phyloP scores from a whole-genome alignment of 176 grass and related monocot species.

The Pharus latifolius region DNA sequence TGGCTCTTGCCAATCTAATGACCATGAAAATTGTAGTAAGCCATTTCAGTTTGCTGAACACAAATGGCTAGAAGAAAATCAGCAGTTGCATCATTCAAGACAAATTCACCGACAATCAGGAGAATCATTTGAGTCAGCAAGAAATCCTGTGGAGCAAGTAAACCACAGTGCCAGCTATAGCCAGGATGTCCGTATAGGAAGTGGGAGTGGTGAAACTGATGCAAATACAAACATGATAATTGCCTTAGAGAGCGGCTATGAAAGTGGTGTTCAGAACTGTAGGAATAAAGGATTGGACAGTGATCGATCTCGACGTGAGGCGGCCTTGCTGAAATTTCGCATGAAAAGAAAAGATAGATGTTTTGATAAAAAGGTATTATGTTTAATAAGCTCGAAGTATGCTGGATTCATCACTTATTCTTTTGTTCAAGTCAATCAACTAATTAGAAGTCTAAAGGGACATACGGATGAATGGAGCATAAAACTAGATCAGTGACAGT shows the following conservation, averaged over 20 bases:
- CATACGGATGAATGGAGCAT: too few species aligned
- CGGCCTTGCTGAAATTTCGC: slow-evolving; percentile 81
- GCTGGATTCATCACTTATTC: too few species aligned
- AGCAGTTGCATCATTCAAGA: not conserved
- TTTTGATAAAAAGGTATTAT: slow-evolving; percentile 89
- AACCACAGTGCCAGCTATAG: slow-evolving; percentile 39
- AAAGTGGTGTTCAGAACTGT: slow-evolving; percentile 53
- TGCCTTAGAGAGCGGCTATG: slow-evolving; percentile 61
- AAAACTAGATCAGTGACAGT: too few species aligned
- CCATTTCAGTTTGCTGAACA: slow-evolving; percentile 9
- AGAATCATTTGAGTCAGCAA: not conserved
- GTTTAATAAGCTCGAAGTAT: not conserved
- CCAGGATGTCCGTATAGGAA: slow-evolving; percentile 45
- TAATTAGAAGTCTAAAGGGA: too few species aligned
- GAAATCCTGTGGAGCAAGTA: not conserved
- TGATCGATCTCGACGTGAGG: slow-evolving; percentile 46
- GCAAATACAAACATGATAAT: slow-evolving; percentile 20
- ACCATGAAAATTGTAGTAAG: slow-evolving; percentile 34
- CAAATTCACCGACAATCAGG: not conserved
- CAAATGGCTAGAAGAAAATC: slow-evolving; percentile 8
- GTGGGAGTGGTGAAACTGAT: slow-evolving; percentile 60
- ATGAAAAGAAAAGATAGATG: slow-evolving; percentile 98
- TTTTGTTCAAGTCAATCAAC: too few species aligned
- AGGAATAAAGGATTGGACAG: slow-evolving; percentile 17
- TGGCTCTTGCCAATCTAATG: slow-evolving; percentile 24